Base-by-base conservation (phyloP, 495 filamentous ascomycete species). In the Hypoxylon crocopeplum region DNA sequence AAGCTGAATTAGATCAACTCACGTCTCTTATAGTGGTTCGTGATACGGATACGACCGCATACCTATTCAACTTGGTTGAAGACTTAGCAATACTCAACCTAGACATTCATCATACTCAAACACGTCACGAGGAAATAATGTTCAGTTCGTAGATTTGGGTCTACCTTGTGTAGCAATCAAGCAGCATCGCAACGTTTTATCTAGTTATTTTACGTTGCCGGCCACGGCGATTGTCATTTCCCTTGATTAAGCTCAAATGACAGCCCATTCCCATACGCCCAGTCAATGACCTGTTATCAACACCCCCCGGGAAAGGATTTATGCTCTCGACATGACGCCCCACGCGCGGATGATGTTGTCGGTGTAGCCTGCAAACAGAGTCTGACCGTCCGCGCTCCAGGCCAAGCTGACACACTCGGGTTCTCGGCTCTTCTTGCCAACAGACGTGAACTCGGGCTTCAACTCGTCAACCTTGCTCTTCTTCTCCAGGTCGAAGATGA, bases 401-500 rank as follows among this genome's bases (percentile, higher is more conserved):
- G 94, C 95, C 78, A 99, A 82, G 75, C 82, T 88, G 62, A 99
- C 87, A 82, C 93, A 97, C 89, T 99, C 94, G 62, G 95, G 95
- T 80, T 97, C 94, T 76, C 93, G 84, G 85, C 85, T 90, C 92
- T 98, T 98, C 92, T 97, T 97, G 80, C 94, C 92, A 73, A 92
- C 88, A 71, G 92, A 86, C 60, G 91, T 84, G 82, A 95, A 97
- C 72, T 98, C 95, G 63, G 95, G 95, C 90, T 96, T 97, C 77
- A 99, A 86, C 86, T 98, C 94, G 70, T 99, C 94, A 64, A 99
- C 94, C 88, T 98, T 98, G 87, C 88, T 93, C 91, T 99, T 98
- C 93, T 99, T 99, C 91, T 99, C 94, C 68, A 99, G 86, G 76
- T 99, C 94, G 81, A 99, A 99, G 84, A 99, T 98, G 86, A 97